Conservation (phyloP, 306 rosid genomes). For the Crotalaria pallida region DNA sequence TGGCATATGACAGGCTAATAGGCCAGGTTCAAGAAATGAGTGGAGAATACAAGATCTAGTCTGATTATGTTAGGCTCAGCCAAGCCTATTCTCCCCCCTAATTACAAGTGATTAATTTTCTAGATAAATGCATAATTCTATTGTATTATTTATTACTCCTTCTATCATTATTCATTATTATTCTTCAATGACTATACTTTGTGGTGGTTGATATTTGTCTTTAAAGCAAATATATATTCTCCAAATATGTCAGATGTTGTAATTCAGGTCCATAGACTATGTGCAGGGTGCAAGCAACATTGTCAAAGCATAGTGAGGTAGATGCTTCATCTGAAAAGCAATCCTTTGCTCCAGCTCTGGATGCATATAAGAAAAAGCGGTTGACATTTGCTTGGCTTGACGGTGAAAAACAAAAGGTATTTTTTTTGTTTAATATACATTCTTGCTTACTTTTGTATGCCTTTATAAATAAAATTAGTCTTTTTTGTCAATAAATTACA, state of each 20-base stretch:
- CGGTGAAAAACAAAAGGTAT: conserved; percentile 84
- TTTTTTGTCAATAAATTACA: neutral
- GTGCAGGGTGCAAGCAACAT: conserved; percentile 69
- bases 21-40: too few relatives aligned
- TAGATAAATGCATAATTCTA: neutral
- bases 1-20: too few relatives aligned
- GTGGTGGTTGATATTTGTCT: neutral
- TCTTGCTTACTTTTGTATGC: neutral
- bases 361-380: conserved; percentile 50
- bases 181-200: neutral
- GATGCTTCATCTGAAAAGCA: conserved; percentile 42
- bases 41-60: too few relatives aligned
- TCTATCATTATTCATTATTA: neutral
- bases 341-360: conserved; percentile 48
- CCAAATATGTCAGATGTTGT: conserved; percentile 26
- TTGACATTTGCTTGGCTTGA: conserved; percentile 94
- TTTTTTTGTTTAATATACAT: neutral
- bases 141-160: neutral
- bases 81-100: too few relatives aligned
- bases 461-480: neutral
- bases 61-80: too few relatives aligned
- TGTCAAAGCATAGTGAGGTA: conserved; percentile 40
- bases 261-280: conserved; percentile 57
- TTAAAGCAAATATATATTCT: conserved; percentile 2
- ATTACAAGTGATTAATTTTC: neutral